Evolutionary conservation across 805 yeast genomes (phyloP).

Genomic region (Pichia kluyveri): DNA sequence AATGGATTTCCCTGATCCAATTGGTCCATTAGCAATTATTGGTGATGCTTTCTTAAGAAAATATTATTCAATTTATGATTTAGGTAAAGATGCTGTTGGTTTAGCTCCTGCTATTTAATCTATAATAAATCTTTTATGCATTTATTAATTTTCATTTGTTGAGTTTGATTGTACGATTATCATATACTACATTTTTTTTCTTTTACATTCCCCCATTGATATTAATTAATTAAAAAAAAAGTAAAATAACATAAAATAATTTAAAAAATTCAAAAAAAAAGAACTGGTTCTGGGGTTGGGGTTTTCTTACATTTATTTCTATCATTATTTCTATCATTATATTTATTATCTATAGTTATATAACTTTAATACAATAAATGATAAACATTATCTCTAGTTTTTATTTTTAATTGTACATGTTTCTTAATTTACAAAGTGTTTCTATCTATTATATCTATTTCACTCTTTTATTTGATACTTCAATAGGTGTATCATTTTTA

Average conservation of each 20-base stretch:
- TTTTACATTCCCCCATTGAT: not conserved
- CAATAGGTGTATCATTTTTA: conserved; percentile 2
- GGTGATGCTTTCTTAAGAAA: conserved; percentile 97
- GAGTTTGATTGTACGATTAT: not conserved
- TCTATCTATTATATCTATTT: too few relatives aligned
- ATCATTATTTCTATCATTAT: too few relatives aligned
- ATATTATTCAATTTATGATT: conserved; percentile 89
- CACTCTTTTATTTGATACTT: not conserved
- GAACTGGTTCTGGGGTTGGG: not conserved
- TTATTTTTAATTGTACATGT: not conserved
- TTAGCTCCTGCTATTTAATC: conserved; percentile 64
- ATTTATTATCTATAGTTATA: too few relatives aligned
- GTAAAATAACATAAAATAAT: too few relatives aligned
- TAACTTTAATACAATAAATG: too few relatives aligned
- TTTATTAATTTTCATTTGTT: too few relatives aligned
- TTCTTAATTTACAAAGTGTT: too few relatives aligned
- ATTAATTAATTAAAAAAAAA: too few relatives aligned
- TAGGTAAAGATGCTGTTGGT: conserved; percentile 88
- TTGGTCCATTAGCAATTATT: conserved; percentile 91
- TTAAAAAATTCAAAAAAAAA: not conserved
- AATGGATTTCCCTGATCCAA: conserved; percentile 94
- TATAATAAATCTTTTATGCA: too few relatives aligned
- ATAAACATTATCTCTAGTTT: too few relatives aligned
- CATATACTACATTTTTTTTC: not conserved
- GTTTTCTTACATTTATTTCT: too few relatives aligned